Base-by-base conservation (phyloP, 805 yeast species). In the Cyberlindnera meyerae region DNA sequence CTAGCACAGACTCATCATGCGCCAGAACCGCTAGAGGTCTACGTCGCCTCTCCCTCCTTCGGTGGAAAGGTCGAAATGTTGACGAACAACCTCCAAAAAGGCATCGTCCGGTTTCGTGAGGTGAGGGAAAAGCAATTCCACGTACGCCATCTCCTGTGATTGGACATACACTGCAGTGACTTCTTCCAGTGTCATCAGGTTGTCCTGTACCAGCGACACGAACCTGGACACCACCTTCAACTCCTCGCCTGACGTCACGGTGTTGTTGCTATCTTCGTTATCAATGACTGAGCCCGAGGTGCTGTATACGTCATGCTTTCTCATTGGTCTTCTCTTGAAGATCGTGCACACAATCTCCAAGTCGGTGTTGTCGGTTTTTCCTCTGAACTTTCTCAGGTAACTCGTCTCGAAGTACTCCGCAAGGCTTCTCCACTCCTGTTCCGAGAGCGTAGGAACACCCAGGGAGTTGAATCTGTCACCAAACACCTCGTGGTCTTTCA, bases 261-360 rank as follows among this genome's bases (percentile, higher is more conserved):
- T 9, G 4, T 31, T 13, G 13, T 7, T 9, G n/a, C 21, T 30
- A 11, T 22, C 25, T 20, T 20, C 22, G 9, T 9, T 9, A 20
- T n/a, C n/a, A n/a, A n/a, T n/a, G n/a, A n/a, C n/a, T n/a, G n/a
- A n/a, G n/a, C n/a, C n/a, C n/a, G n/a, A n/a, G n/a, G 22, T 8
- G 22, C 22, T 9, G 22, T 20, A 9, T n/a, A 29, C 32, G 11
- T 37, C 37, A 8, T 32, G 26, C 18, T 26, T 38, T 20, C 14
- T 35, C 46, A 36, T 29, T 25, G 43, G 37, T 13, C 36, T 33
- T 35, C 34, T 39, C 33, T 42, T 45, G 43, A 45, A 42, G 9
- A 45, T 39, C n/a, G 11, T 31, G 16, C 31, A 27, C 2, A 42
- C 39, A n/a, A 41, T 37, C 16, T 41, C 37, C 17, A 43, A 29